Conservation (phyloP, 495 filamentous ascomycete genomes). For the Apodospora peruviana region DNA sequence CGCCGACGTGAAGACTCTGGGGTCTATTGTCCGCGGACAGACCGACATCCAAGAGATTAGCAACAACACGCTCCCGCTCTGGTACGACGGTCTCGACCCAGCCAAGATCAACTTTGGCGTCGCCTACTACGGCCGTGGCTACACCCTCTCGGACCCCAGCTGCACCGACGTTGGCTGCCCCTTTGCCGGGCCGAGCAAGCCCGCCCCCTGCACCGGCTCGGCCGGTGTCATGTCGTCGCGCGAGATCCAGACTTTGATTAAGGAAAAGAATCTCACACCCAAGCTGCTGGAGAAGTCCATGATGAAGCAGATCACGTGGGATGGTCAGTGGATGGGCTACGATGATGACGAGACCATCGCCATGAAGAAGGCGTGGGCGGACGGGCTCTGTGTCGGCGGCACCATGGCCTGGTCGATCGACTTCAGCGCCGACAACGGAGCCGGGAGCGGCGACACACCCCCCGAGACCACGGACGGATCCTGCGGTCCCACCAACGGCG, state of each 20-base stretch:
- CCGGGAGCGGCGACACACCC: neutral
- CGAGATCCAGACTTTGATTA: conserved; percentile 20
- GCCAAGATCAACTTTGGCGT: conserved; percentile 34
- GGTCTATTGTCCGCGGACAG: conserved; percentile 27
- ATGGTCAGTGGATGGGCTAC: conserved; percentile 32
- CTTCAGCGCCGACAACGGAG: conserved; percentile 6
- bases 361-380: conserved; percentile 18
- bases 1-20: conserved; percentile 10
- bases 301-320: conserved; percentile 27
- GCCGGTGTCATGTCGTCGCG: conserved; percentile 23
- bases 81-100: conserved; percentile 27
- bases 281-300: conserved; percentile 2
- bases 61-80: conserved; percentile 25
- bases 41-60: conserved; percentile 38
- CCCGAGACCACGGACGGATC: neutral
- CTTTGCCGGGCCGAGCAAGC: conserved; percentile 19
- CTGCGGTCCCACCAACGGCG: conserved; percentile 4
- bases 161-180: conserved; percentile 31
- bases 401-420: conserved; percentile 35
- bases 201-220: conserved; percentile 25
- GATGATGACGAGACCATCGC: conserved; percentile 25
- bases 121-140: conserved; percentile 38
- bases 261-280: conserved; percentile 2
- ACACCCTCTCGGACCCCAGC: conserved; percentile 26
- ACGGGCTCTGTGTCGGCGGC: conserved; percentile 26